Evolutionary conservation across 805 yeast species (phyloP).

Genomic region (Teunomyces barrocoloradensis): DNA sequence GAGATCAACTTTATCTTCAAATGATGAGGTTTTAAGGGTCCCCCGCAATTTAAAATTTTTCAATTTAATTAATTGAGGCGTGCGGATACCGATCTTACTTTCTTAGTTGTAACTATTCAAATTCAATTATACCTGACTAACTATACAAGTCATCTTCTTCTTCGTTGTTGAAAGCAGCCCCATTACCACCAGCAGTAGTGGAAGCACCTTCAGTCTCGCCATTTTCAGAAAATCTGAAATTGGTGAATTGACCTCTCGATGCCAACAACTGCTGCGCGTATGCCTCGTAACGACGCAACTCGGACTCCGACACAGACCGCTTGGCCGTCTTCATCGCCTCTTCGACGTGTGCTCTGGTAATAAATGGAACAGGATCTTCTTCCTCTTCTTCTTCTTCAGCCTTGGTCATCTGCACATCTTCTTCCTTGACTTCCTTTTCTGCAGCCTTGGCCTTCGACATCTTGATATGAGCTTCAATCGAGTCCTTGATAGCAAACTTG

Average conservation of each 20-base stretch:
- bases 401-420: slow-evolving; percentile 49
- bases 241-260: slow-evolving; percentile 91
- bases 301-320: slow-evolving; percentile 95
- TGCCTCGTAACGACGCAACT: slow-evolving; percentile 97
- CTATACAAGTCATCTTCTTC: slow-evolving; percentile 37
- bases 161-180: slow-evolving; percentile 46
- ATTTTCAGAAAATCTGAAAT: slow-evolving; percentile 75
- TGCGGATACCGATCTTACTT: not conserved
- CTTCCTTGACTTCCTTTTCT: slow-evolving; percentile 36
- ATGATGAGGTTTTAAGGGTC: not conserved
- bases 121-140: slow-evolving; percentile 8
- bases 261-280: slow-evolving; percentile 95
- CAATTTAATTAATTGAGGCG: not conserved
- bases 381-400: slow-evolving; percentile 57
- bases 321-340: slow-evolving; percentile 99
- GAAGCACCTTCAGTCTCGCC: slow-evolving; percentile 14
- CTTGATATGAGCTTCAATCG: slow-evolving; percentile 73
- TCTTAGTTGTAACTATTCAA: not conserved
- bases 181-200: slow-evolving; percentile 22
- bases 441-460: slow-evolving; percentile 38
- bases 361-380: slow-evolving; percentile 94
- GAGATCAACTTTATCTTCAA: too few species aligned
- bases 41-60: not conserved
- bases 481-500: slow-evolving; percentile 96
- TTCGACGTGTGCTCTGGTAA: slow-evolving; percentile 90